phyloP scores from a whole-genome alignment of 2,329 filamentous ascomycete species.

The Epichloe coenophiala region DNA sequence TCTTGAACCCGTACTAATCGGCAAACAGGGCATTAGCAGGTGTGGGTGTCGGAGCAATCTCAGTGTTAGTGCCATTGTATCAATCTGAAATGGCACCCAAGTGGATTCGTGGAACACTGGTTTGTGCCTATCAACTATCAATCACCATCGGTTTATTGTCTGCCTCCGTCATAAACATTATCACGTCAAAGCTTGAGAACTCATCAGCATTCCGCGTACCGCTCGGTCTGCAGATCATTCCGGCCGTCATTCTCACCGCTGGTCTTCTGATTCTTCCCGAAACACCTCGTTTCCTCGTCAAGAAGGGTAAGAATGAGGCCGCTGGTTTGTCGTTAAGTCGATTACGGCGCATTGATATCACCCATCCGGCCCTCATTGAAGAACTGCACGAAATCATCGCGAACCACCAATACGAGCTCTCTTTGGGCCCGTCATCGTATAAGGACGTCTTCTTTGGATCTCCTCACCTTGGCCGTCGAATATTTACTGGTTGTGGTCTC shows the following conservation, averaged over 20 bases:
- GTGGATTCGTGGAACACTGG: slow-evolving; percentile 66
- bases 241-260: slow-evolving; percentile 53
- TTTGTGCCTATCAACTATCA: slow-evolving; percentile 64
- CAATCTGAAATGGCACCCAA: slow-evolving; percentile 74
- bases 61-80: slow-evolving; percentile 60
- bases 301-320: slow-evolving; percentile 48
- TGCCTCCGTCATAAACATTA: slow-evolving; percentile 56
- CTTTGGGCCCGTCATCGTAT: slow-evolving; percentile 47
- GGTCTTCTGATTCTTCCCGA: slow-evolving; percentile 63
- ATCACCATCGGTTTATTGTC: slow-evolving; percentile 60
- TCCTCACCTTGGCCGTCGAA: slow-evolving; percentile 54
- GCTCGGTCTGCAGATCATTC: slow-evolving; percentile 59
- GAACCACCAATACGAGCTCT: slow-evolving; percentile 62
- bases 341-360: slow-evolving; percentile 60
- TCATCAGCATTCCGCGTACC: slow-evolving; percentile 63
- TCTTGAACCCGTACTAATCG: background rate
- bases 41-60: slow-evolving; percentile 57
- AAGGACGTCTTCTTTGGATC: slow-evolving; percentile 47
- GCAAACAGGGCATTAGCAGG: slow-evolving; percentile 49
- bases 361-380: slow-evolving; percentile 60
- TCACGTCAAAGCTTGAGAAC: slow-evolving; percentile 42
- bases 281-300: slow-evolving; percentile 69
- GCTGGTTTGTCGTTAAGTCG: slow-evolving; percentile 58
- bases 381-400: slow-evolving; percentile 64
- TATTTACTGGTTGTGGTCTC: slow-evolving; percentile 57